Evolutionary conservation across 1,284 basidiomycete genomes (phyloP).

Genomic region (Malassezia sympodialis): DNA sequence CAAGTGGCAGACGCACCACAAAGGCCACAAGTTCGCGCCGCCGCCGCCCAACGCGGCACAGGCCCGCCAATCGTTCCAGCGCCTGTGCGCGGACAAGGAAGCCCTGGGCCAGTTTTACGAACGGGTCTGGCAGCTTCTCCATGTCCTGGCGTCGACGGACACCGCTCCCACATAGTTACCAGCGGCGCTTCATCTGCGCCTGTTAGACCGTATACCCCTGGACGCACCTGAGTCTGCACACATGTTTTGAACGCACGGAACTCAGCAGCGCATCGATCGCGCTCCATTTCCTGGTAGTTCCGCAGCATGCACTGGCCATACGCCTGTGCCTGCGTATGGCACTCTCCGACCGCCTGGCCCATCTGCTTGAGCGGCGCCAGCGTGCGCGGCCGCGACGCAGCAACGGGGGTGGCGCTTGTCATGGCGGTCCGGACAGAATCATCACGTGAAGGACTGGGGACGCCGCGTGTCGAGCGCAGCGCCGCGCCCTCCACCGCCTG

Average conservation of each 20-base stretch:
- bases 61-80: slow-evolving; percentile 26
- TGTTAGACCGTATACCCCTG: slow-evolving; percentile 4
- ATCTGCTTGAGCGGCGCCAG: neutral
- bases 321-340: slow-evolving; percentile 54
- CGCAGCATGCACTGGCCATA: slow-evolving; percentile 70
- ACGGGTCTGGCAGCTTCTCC: slow-evolving; percentile 12
- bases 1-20: slow-evolving; percentile 19
- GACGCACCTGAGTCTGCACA: slow-evolving; percentile 60
- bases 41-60: slow-evolving; percentile 28
- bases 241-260: slow-evolving; percentile 65
- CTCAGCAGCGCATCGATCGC: slow-evolving; percentile 64
- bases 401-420: neutral
- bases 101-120: slow-evolving; percentile 33
- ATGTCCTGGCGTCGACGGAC: slow-evolving; percentile 46
- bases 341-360: neutral
- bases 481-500: neutral
- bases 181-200: slow-evolving; percentile 5
- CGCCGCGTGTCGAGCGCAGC: neutral
- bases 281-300: slow-evolving; percentile 63
- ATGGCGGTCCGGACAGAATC: neutral
- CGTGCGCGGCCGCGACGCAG: neutral
- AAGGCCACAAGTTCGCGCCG: neutral
- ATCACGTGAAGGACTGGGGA: neutral
- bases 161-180: slow-evolving; percentile 55
- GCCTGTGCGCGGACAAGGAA: slow-evolving; percentile 27